Percentiles rank a stretch among this genome's conserved stretches.
phyloP scores from a whole-genome alignment of 2,329 filamentous ascomycete genomes.

The Penicillium sp. region DNA sequence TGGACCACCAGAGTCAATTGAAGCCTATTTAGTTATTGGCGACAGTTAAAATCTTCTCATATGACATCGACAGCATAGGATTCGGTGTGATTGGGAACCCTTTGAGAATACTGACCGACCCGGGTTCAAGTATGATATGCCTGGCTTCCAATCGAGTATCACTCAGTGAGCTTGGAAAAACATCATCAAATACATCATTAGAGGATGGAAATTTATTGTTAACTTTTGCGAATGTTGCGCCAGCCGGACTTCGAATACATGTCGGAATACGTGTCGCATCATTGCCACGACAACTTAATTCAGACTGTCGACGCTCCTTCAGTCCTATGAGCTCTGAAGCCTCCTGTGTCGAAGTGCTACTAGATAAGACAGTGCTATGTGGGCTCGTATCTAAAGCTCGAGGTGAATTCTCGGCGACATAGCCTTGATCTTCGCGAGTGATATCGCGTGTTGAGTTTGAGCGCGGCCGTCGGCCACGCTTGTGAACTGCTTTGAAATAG shows the following conservation, averaged over 20 bases:
- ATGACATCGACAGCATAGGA: no score
- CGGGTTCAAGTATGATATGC: neutral
- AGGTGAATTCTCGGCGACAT: neutral
- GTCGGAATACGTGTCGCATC: neutral
- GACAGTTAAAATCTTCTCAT: no score
- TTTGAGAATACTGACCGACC: neutral
- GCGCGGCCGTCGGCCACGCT: conserved; percentile 26
- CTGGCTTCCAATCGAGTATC: neutral
- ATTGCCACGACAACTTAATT: neutral
- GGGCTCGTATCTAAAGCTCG: conserved; percentile 6
- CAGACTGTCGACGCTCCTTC: conserved; percentile 1
- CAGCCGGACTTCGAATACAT: conserved; percentile 4
- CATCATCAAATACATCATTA: neutral
- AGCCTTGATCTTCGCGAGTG: neutral
- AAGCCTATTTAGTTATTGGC: no score
- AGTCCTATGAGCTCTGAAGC: neutral
- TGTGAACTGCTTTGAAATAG: conserved; percentile 28
- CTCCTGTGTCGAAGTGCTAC: conserved; percentile 4
- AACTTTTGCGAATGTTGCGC: neutral
- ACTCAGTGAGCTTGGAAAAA: conserved; percentile 3
- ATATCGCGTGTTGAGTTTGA: conserved; percentile 4
- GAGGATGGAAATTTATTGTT: neutral
- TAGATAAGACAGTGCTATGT: conserved; percentile 4
- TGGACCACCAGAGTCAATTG: neutral
- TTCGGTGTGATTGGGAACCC: neutral